Evolutionary conservation across 2,329 filamentous ascomycete species (phyloP), one percentile per base, ranked within the genome.

Genomic region (Mycosphaerella sp.): DNA sequence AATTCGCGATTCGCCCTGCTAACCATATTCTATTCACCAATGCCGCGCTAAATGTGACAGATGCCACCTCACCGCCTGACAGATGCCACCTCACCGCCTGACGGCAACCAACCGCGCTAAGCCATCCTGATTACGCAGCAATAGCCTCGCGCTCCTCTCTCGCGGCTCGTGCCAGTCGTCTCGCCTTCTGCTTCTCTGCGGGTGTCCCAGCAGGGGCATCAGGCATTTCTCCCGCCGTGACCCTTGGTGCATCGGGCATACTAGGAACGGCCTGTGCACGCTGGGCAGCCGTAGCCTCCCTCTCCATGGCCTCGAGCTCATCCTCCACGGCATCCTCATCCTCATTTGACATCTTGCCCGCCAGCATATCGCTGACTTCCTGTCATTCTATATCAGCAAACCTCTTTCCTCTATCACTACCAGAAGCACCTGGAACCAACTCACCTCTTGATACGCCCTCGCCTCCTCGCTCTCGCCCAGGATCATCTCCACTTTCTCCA

Each of bases 241-340:
- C 39, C 50, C 50, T 51, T 17, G 75, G 74, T 34, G 72, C 69
- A 54, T 72, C 66, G n/a, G 74, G 73, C 36, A 77, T 60, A 21
- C 47, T 59, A 4, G 61, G 56, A 36, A 64, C 59, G 6, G 56
- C 57, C 48, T 63, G 61, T 21, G 66, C 64, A 70, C 43, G 46
- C 10, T 32, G 47, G 50, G 26, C 26, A 29, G 26, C 26, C 6
- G 26, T 29, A 29, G 83, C 70, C 66, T 91, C 83, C 40, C 76
- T 77, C 70, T 91, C 87, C 60, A 98, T 78, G 1, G 84, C 85
- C 52, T 87, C 89, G 49, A 98, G 77, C 74, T 98, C 93, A 67
- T 96, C 91, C 69, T 98, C 93, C 34, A 98, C 93, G 67, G 96
- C 93, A 67, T 97, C 92, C 71, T 98, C 93, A 72, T 98, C 93